These are phyloP conservation scores for Fagopyrum homotropicum DNA, from an alignment of 148 eudicot genomes.

Conservation along the genomic window DNA sequence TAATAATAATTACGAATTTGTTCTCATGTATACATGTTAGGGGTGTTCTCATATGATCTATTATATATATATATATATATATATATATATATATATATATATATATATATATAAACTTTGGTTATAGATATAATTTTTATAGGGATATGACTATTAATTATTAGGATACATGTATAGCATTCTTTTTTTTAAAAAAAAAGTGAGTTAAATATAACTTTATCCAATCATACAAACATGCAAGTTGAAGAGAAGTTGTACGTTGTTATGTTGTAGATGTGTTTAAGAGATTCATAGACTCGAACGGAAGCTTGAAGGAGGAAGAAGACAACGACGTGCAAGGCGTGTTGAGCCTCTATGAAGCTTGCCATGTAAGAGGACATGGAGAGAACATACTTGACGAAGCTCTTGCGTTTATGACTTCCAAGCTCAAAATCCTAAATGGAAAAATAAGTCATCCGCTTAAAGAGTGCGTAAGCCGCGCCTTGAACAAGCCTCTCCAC, in stretches of 20 bases:
- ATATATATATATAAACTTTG: too few relatives aligned
- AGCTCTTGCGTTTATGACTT: slow-evolving; percentile 26
- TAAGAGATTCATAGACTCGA: slow-evolving; percentile 15
- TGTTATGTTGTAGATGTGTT: slow-evolving; percentile 26
- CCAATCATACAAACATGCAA: too few relatives aligned
- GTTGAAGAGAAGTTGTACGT: slow-evolving; percentile 10
- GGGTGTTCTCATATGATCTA: too few relatives aligned
- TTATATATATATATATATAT: too few relatives aligned
- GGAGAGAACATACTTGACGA: slow-evolving; percentile 33
- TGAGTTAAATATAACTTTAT: too few relatives aligned
- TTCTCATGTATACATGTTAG: too few relatives aligned
- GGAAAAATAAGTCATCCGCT: background rate
- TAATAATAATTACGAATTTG: too few relatives aligned
- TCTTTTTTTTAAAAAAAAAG: too few relatives aligned
- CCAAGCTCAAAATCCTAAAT: slow-evolving; percentile 11
- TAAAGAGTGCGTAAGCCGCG: slow-evolving; percentile 14
- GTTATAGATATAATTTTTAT: slow-evolving; percentile 5
- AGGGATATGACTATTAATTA: too few relatives aligned
- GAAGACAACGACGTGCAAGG: slow-evolving; percentile 17
- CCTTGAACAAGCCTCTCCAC: slow-evolving; percentile 20
- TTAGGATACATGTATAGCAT: too few relatives aligned
- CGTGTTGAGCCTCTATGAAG: slow-evolving; percentile 33
- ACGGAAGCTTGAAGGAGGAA: slow-evolving; percentile 15
- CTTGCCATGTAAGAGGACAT: slow-evolving; percentile 23
- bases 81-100: too few relatives aligned